These are phyloP conservation scores for Neurospora crassa DNA, from an alignment of 2,329 filamentous ascomycete species.

Conservation along the genomic window DNA sequence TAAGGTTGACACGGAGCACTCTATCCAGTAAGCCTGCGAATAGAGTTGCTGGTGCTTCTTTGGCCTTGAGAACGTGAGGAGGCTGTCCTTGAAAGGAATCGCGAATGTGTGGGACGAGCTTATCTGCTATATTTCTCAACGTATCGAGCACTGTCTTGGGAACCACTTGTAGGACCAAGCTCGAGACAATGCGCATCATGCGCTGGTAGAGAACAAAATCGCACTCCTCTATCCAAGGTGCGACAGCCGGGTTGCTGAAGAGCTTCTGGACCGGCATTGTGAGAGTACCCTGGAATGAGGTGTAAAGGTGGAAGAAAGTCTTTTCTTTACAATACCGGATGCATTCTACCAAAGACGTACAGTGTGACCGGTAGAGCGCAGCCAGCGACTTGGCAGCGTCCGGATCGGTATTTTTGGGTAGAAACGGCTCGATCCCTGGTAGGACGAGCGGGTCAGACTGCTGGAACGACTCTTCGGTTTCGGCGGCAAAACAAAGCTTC, in stretches of 20 bases:
- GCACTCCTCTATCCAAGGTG: constrained; percentile 89
- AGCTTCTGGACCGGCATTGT: constrained; percentile 95
- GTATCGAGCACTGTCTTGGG: constrained; percentile 82
- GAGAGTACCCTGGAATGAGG: constrained; percentile 89
- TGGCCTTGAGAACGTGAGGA: constrained; percentile 74
- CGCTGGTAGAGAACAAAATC: constrained; percentile 95
- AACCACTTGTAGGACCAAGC: constrained; percentile 83
- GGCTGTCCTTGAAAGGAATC: constrained; percentile 81
- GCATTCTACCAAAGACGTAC: constrained; percentile 89
- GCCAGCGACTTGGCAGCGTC: constrained; percentile 80
- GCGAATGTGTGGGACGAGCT: constrained; percentile 70
- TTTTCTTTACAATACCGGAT: constrained; percentile 96
- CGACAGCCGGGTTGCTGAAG: constrained; percentile 69
- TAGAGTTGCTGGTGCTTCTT: constrained; percentile 77
- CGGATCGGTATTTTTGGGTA: constrained; percentile 71
- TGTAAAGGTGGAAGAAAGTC: constrained; percentile 90
- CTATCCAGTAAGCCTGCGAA: constrained; percentile 83
- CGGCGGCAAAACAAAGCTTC: constrained; percentile 51
- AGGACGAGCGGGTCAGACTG: constrained; percentile 65
- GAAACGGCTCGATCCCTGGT: constrained; percentile 76
- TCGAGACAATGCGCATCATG: constrained; percentile 86
- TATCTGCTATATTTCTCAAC: constrained; percentile 75
- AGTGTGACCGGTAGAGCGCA: constrained; percentile 87
- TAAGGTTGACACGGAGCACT: constrained; percentile 82
- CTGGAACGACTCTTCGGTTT: constrained; percentile 43